Percentiles rank a stretch among this genome's conserved stretches.
phyloP scores from a whole-genome alignment of 345 rosid genomes.

The Hypericum androsaemum region DNA sequence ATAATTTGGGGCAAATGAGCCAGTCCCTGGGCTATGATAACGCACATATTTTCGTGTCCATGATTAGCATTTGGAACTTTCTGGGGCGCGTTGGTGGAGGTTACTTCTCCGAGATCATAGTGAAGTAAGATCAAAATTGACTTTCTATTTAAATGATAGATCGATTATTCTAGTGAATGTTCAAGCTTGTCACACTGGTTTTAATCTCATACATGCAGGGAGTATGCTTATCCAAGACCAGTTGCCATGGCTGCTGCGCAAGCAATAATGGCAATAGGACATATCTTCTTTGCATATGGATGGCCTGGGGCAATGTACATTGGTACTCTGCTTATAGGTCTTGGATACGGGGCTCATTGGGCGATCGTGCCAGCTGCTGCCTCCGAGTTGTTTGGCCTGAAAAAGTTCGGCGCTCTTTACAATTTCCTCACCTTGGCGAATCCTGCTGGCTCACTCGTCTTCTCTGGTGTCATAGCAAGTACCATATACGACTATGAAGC shows the following conservation, averaged over 20 bases:
- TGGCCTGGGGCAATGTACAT: slow-evolving; percentile 92
- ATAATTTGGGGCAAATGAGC: slow-evolving; percentile 97
- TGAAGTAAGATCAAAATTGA: slow-evolving; percentile 39
- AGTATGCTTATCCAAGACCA: slow-evolving; percentile 84
- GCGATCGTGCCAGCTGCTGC: slow-evolving; percentile 97
- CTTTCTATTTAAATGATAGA: background rate
- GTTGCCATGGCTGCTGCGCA: slow-evolving; percentile 81
- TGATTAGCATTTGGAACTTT: slow-evolving; percentile 99
- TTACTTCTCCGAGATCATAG: slow-evolving; percentile 85
- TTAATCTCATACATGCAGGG: slow-evolving; percentile 25
- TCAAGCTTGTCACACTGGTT: background rate
- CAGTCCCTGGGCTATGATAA: slow-evolving; percentile 80
- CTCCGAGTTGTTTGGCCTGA: slow-evolving; percentile 90
- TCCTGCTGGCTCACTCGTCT: slow-evolving; percentile 88
- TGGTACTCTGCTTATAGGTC: slow-evolving; percentile 84
- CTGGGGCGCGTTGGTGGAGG: slow-evolving; percentile 96
- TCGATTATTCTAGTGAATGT: background rate
- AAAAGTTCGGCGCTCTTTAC: slow-evolving; percentile 87
- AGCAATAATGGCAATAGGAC: slow-evolving; percentile 78
- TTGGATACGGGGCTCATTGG: slow-evolving; percentile 98
- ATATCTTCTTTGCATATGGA: slow-evolving; percentile 76
- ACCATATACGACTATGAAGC: slow-evolving; percentile 82
- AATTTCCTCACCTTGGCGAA: slow-evolving; percentile 93
- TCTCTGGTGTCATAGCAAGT: slow-evolving; percentile 91
- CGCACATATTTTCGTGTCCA: slow-evolving; percentile 77